A percentile compares a stretch with the other conserved stretches of the same genome.
These are phyloP conservation scores for Vanderwaltozyma polyspora DNA, from an alignment of 805 yeast genomes.

Conservation along the genomic window DNA sequence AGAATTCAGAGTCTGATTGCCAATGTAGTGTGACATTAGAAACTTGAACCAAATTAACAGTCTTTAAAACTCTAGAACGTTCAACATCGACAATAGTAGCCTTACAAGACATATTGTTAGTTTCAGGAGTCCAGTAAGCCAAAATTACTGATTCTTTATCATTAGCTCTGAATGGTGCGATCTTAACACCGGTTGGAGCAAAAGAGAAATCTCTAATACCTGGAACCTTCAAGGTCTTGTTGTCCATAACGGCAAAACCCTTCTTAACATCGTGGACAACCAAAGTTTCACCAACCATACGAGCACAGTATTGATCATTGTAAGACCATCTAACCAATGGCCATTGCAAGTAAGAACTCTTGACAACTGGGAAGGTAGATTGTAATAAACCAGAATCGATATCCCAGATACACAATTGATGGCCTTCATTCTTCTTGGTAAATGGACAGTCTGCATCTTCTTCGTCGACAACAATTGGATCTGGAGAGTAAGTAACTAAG, in stretches of 20 bases:
- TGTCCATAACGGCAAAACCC: slow-evolving; percentile 70
- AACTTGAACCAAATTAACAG: slow-evolving; percentile 90
- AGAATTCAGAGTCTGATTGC: slow-evolving; percentile 76
- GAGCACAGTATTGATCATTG: slow-evolving; percentile 88
- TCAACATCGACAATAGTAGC: slow-evolving; percentile 86
- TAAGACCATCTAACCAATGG: slow-evolving; percentile 93
- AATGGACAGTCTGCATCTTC: slow-evolving; percentile 67
- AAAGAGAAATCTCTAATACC: slow-evolving; percentile 87
- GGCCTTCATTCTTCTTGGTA: slow-evolving; percentile 80
- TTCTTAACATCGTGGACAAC: slow-evolving; percentile 76
- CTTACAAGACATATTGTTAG: slow-evolving; percentile 84
- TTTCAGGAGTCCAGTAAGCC: slow-evolving; percentile 96
- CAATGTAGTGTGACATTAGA: slow-evolving; percentile 83
- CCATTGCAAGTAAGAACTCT: slow-evolving; percentile 70
- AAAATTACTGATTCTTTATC: slow-evolving; percentile 54
- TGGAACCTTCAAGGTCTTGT: slow-evolving; percentile 71
- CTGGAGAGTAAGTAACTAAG: slow-evolving; percentile 80
- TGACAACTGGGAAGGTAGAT: slow-evolving; percentile 82
- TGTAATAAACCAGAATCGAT: slow-evolving; percentile 69
- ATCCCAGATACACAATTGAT: slow-evolving; percentile 90
- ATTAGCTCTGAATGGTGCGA: slow-evolving; percentile 43
- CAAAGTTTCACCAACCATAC: slow-evolving; percentile 86
- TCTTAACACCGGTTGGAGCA: slow-evolving; percentile 78
- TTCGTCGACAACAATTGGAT: slow-evolving; percentile 59
- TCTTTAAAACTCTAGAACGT: slow-evolving; percentile 70